Evolutionary conservation across 2,329 filamentous ascomycete species (phyloP).

Genomic region (Fusarium domesticum): DNA sequence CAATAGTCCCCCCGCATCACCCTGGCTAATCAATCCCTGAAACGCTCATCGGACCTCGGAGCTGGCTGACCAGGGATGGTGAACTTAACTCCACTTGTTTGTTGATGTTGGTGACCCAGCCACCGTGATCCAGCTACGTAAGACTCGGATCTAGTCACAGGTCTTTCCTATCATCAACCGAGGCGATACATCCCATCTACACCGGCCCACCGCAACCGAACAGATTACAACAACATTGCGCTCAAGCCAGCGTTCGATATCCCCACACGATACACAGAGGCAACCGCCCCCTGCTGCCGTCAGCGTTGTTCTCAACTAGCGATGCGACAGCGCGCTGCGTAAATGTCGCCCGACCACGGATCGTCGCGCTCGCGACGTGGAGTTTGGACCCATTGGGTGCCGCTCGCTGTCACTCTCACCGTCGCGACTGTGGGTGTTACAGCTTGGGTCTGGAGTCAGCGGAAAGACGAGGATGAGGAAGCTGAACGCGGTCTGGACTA

Average conservation of each 20-base stretch:
- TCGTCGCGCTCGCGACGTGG: slow-evolving; percentile 59
- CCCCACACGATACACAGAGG: slow-evolving; percentile 10
- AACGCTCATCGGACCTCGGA: slow-evolving; percentile 27
- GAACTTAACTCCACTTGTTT: slow-evolving; percentile 30
- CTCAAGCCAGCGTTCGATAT: neutral
- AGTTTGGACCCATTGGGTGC: slow-evolving; percentile 82
- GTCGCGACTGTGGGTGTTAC: slow-evolving; percentile 82
- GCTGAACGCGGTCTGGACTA: slow-evolving; percentile 49
- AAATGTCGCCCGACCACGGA: slow-evolving; percentile 60
- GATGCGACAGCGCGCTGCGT: slow-evolving; percentile 37
- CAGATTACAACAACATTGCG: slow-evolving; percentile 7
- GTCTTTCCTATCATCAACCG: slow-evolving; percentile 14
- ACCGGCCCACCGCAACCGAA: too few species aligned
- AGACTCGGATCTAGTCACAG: slow-evolving; percentile 23
- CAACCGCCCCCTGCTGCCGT: slow-evolving; percentile 19
- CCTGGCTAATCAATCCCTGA: slow-evolving; percentile 24
- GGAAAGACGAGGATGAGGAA: slow-evolving; percentile 69
- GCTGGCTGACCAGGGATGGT: slow-evolving; percentile 24
- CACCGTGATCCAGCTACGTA: slow-evolving; percentile 23
- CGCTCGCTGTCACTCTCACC: slow-evolving; percentile 80
- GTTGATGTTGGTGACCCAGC: slow-evolving; percentile 31
- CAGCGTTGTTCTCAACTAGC: slow-evolving; percentile 25
- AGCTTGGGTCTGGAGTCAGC: slow-evolving; percentile 93
- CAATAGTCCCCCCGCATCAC: slow-evolving; percentile 19
- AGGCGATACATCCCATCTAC: slow-evolving; percentile 4